phyloP scores from a whole-genome alignment of 1,139 yeast genomes.

The Protomyces gravidus region DNA sequence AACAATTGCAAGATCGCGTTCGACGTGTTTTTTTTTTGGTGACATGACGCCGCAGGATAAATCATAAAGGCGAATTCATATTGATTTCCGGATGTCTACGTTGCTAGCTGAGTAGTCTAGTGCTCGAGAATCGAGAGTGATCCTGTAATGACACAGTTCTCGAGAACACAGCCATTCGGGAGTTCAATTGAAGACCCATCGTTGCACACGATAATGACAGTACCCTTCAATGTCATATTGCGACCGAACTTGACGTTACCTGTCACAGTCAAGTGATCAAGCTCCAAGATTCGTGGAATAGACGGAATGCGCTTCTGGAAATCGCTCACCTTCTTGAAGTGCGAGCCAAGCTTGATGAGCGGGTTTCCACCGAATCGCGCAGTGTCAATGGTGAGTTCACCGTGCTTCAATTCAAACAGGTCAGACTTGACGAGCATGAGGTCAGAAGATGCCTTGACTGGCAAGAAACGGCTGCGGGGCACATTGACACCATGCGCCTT shows the following conservation, averaged over 20 bases:
- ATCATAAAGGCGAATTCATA: too few relatives aligned
- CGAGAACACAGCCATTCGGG: conserved; percentile 91
- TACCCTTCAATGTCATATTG: conserved; percentile 86
- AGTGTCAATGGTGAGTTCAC: conserved; percentile 79
- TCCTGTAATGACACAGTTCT: conserved; percentile 96
- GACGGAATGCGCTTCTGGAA: conserved; percentile 88
- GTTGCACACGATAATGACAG: conserved; percentile 94
- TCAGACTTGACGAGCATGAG: conserved; percentile 93
- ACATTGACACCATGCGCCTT: conserved; percentile 97
- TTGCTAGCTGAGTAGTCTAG: too few relatives aligned
- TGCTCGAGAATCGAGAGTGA: conserved; percentile 93
- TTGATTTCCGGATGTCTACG: too few relatives aligned
- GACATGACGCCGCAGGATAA: too few relatives aligned
- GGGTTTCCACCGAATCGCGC: conserved; percentile 91
- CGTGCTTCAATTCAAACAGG: conserved; percentile 83
- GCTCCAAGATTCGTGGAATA: conserved; percentile 92
- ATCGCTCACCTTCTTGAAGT: conserved; percentile 89
- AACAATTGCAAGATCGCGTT: too few relatives aligned
- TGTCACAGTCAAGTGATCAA: conserved; percentile 94
- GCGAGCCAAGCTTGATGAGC: conserved; percentile 90
- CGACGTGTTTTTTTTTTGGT: too few relatives aligned
- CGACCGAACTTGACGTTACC: conserved; percentile 93
- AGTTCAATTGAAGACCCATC: conserved; percentile 96
- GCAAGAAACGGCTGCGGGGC: conserved; percentile 95
- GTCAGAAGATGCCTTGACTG: conserved; percentile 96